Base-by-base conservation (phyloP, 176 grass and related monocot species). In the Chrysopogon serrulatus region DNA sequence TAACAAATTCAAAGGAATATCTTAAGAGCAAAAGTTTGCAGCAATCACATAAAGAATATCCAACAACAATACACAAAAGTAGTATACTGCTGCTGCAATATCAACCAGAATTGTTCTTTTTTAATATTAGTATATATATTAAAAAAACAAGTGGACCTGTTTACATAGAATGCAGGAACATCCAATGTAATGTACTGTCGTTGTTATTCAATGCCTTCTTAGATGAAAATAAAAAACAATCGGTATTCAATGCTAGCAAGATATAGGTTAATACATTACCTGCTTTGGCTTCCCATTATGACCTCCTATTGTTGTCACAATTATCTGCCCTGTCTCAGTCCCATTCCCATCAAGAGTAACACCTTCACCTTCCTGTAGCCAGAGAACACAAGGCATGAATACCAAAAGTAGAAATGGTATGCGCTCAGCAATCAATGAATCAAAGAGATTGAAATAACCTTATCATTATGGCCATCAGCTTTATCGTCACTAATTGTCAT, bases 231-330 rank as follows among this genome's bases (percentile, higher is more conserved):
- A 47, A 24, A 73, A 41, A 48, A 44, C 14, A 61, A 54, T 23
- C 23, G 31, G 35, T 35, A 77, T 65, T 31, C 8, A 10, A 12
- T 4, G 7, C 19, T 45, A 83, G 0, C n/a, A 82, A 68, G 68
- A 54, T 56, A 86, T 28, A 36, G 47, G 54, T 66, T 49, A 54
- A 62, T 18, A 54, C 34, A 73, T 83, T 18, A 98, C 97, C 97
- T 96, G 93, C 83, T 99, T 99, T 84, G 97, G 97, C 74, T 93
- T 87, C 78, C 93, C 97, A 86, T 94, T 96, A 51, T 94, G 85
- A 51, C 91, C 93, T 59, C 93, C 97, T 84, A 96, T 86, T 81
- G 93, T 92, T 59, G 97, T 96, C 83, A 91, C 87, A 77, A 99
- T 96, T 53, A 96, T 87, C 82, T 96, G 97, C 30, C 97, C 97